A percentile compares a stretch with the other conserved stretches of the same genome.
Conservation (phyloP, 768 basidiomycete genomes). For the Lanmaoa pseudosensibilis region DNA sequence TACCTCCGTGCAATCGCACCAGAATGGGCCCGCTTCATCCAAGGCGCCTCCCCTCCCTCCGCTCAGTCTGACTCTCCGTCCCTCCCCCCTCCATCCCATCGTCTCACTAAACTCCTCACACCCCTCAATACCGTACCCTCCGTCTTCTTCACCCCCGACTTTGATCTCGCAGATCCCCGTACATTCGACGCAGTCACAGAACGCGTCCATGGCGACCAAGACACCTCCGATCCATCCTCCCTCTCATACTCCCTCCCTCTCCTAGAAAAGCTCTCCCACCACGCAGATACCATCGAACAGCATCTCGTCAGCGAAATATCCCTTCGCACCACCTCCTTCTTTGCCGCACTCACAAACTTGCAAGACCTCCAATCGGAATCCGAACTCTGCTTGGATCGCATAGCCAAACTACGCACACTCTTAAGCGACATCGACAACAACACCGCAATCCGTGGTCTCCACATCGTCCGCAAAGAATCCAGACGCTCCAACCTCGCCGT, state of each 20-base stretch:
- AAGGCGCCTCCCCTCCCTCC: conserved; percentile 35
- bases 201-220: conserved; percentile 40
- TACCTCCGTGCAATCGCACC: conserved; percentile 71
- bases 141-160: conserved; percentile 75
- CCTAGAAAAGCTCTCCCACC: conserved; percentile 87
- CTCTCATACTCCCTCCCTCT: conserved; percentile 70
- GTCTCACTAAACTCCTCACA: conserved; percentile 52
- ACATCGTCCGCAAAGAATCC: conserved; percentile 65
- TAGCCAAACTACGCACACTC: conserved; percentile 67
- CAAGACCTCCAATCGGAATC: conserved; percentile 92
- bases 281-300: conserved; percentile 91
- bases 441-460: conserved; percentile 76
- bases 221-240: conserved; percentile 54
- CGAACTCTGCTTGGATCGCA: conserved; percentile 73
- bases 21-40: conserved; percentile 78
- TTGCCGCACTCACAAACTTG: conserved; percentile 91
- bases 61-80: conserved; percentile 29
- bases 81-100: conserved; percentile 30
- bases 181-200: conserved; percentile 80
- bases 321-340: conserved; percentile 89
- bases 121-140: conserved; percentile 73
- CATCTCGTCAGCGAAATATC: conserved; percentile 94
- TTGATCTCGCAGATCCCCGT: conserved; percentile 78
- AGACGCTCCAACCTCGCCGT: conserved; percentile 58
- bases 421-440: conserved; percentile 75